A percentile compares a stretch with the other conserved stretches of the same genome.
These are phyloP conservation scores for Xylaria sp. DNA, from an alignment of 2,329 filamentous ascomycete genomes.

Conservation along the genomic window DNA sequence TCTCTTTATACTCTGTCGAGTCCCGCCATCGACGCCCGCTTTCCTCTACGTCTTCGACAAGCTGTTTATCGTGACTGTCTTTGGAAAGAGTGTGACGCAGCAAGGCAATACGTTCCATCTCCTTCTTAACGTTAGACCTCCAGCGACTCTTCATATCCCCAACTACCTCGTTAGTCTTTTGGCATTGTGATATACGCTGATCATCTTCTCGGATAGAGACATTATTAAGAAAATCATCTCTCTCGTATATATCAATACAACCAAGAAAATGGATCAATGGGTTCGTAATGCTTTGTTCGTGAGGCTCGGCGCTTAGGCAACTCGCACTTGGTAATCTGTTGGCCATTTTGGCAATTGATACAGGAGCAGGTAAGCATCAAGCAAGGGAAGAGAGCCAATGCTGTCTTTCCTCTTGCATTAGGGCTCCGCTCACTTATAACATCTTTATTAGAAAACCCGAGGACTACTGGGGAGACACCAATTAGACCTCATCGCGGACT, in stretches of 20 bases:
- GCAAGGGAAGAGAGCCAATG: background rate
- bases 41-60: slow-evolving; percentile 27
- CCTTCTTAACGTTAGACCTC: slow-evolving; percentile 31
- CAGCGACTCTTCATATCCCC: slow-evolving; percentile 31
- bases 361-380: background rate
- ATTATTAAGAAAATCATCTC: slow-evolving; percentile 29
- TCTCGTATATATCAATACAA: slow-evolving; percentile 38
- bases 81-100: slow-evolving; percentile 33
- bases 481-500: background rate
- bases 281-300: slow-evolving; percentile 38
- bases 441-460: background rate
- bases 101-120: slow-evolving; percentile 38
- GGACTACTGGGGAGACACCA: background rate
- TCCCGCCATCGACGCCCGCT: slow-evolving; percentile 24
- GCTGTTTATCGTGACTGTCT: slow-evolving; percentile 34
- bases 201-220: slow-evolving; percentile 9
- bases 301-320: slow-evolving; percentile 37
- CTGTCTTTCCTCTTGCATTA: background rate
- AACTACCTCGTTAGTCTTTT: background rate
- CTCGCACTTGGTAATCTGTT: background rate
- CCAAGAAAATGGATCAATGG: slow-evolving; percentile 43
- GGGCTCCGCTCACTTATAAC: background rate
- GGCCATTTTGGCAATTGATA: background rate
- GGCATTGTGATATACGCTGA: background rate
- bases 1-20: background rate